Percentiles rank a stretch among this genome's conserved stretches.
These are phyloP conservation scores for Irpex lacteus DNA, from an alignment of 1,284 basidiomycete species.

Conservation along the genomic window DNA sequence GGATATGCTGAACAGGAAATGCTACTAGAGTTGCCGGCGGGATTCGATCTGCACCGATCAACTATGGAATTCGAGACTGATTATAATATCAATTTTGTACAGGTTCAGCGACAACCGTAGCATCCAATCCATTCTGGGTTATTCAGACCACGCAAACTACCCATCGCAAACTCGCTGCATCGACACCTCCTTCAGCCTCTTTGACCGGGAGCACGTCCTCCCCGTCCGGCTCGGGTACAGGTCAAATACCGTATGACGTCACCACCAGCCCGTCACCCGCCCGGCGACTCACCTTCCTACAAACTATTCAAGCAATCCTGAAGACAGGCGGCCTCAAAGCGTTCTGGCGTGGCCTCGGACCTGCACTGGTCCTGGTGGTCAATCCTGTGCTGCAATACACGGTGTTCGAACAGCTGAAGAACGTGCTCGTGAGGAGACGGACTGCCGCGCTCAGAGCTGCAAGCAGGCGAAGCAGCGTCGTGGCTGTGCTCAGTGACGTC, in stretches of 20 bases:
- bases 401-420: conserved; percentile 87
- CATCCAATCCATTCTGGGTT: conserved; percentile 96
- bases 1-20: too few species aligned
- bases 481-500: conserved; percentile 67
- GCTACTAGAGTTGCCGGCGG: too few species aligned
- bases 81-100: not conserved
- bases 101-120: conserved; percentile 89
- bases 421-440: conserved; percentile 61
- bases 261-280: conserved; percentile 25
- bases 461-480: conserved; percentile 30
- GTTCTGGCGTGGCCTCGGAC: conserved; percentile 95
- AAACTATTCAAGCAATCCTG: conserved; percentile 74
- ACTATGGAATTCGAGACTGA: not conserved
- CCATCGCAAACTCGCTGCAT: too few species aligned
- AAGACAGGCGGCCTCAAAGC: conserved; percentile 76
- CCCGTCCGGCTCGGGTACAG: too few species aligned
- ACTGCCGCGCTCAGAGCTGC: conserved; percentile 49
- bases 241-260: not conserved
- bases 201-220: too few species aligned
- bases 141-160: conserved; percentile 72
- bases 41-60: too few species aligned
- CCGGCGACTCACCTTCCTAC: conserved; percentile 62
- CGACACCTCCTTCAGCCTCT: not conserved
- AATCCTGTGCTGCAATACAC: conserved; percentile 96
- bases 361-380: conserved; percentile 89